Percentiles rank a stretch among this genome's conserved stretches.
phyloP scores from a whole-genome alignment of 148 eudicot genomes.

The Rheum nobile region DNA sequence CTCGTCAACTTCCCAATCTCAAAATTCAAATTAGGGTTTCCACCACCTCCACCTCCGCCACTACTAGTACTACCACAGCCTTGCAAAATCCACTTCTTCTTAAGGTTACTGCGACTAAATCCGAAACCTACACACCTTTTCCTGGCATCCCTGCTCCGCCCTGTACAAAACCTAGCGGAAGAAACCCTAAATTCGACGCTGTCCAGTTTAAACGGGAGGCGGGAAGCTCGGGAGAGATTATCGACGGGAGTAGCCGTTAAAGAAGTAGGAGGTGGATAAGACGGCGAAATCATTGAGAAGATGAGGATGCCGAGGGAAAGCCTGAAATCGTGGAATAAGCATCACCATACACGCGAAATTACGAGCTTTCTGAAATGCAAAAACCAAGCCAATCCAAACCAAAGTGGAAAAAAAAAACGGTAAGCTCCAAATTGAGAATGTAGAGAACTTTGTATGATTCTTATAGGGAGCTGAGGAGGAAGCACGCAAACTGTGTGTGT shows the following conservation, averaged over 20 bases:
- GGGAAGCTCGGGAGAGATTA: background rate
- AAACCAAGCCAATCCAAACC: background rate
- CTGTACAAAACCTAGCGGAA: background rate
- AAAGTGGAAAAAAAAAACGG: background rate
- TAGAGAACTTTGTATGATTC: background rate
- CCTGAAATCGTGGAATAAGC: slow-evolving; percentile 8
- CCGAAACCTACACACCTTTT: slow-evolving; percentile 13
- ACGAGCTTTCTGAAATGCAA: background rate
- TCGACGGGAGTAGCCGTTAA: background rate
- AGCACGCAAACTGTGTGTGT: background rate
- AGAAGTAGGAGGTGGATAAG: background rate
- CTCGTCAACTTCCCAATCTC: slow-evolving; percentile 31
- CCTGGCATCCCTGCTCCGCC: slow-evolving; percentile 10
- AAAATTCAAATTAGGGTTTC: slow-evolving; percentile 27
- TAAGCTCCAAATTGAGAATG: background rate
- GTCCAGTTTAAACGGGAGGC: background rate
- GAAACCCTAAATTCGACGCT: background rate
- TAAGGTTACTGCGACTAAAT: slow-evolving; percentile 2
- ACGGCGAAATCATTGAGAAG: slow-evolving; percentile 4
- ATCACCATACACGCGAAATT: slow-evolving; percentile 1
- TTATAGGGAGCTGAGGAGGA: background rate
- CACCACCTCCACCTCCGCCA: slow-evolving; percentile 20
- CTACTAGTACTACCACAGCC: slow-evolving; percentile 28
- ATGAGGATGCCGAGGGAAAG: slow-evolving; percentile 3
- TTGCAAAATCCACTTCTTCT: slow-evolving; percentile 11